A percentile compares a stretch with the other conserved stretches of the same genome.
Evolutionary conservation across 2,329 filamentous ascomycete genomes (phyloP).

Genomic region (Beauveria rudraprayagi): DNA sequence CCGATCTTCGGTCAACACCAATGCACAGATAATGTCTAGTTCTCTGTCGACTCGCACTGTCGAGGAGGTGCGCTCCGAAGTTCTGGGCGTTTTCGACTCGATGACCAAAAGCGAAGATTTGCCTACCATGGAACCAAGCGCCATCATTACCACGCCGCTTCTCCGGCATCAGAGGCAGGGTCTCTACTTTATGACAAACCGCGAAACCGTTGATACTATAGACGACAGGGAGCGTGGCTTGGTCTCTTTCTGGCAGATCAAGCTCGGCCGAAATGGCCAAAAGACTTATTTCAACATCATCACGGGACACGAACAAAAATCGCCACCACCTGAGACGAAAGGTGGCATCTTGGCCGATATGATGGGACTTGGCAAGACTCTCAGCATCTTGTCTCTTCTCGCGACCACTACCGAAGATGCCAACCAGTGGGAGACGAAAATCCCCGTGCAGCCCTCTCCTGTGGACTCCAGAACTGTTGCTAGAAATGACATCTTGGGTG

Average conservation of each 20-base stretch:
- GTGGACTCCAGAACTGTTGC: conserved; percentile 31
- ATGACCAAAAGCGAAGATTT: conserved; percentile 69
- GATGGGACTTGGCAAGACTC: conserved; percentile 82
- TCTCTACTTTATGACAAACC: conserved; percentile 73
- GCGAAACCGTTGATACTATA: conserved; percentile 59
- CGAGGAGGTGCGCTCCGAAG: conserved; percentile 80
- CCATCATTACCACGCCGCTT: conserved; percentile 56
- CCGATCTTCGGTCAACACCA: conserved; percentile 20
- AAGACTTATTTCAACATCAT: conserved; percentile 75
- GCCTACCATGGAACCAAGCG: conserved; percentile 60
- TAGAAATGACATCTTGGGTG: conserved; percentile 22
- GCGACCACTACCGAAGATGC: conserved; percentile 57
- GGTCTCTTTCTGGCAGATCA: conserved; percentile 70
- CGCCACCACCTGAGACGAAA: conserved; percentile 56
- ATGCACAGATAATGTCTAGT: conserved; percentile 13
- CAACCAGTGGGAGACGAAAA: conserved; percentile 47
- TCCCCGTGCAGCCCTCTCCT: conserved; percentile 41
- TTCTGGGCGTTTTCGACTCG: conserved; percentile 81
- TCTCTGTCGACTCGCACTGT: conserved; percentile 50
- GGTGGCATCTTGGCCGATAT: conserved; percentile 76
- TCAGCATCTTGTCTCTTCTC: conserved; percentile 78
- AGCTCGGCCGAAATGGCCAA: conserved; percentile 40
- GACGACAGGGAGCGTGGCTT: conserved; percentile 52
- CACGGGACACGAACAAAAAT: conserved; percentile 56
- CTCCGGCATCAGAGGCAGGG: conserved; percentile 87